These are phyloP conservation scores for Oenanthe sinensis DNA, from an alignment of 129 eudicot species.

Conservation along the genomic window DNA sequence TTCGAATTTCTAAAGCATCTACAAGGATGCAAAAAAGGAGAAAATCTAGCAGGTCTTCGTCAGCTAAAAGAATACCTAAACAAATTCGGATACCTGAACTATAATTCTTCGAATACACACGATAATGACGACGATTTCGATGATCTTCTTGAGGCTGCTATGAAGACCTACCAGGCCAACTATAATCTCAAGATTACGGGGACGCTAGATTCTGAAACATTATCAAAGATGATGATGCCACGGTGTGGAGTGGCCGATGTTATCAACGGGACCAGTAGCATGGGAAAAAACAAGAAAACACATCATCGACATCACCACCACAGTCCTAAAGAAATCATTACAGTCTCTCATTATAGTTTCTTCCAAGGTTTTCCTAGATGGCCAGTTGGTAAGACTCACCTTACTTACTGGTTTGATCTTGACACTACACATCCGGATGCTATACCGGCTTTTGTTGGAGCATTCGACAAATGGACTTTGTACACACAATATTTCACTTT, in stretches of 20 bases:
- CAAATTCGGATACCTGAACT: slow-evolving; percentile 17
- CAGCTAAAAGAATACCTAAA: slow-evolving; percentile 18
- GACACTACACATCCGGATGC: not conserved
- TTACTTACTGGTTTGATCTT: slow-evolving; percentile 4
- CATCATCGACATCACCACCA: not conserved
- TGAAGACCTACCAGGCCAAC: slow-evolving; percentile 21
- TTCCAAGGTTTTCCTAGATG: slow-evolving; percentile 12
- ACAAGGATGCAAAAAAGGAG: slow-evolving; percentile 20
- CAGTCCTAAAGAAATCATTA: not conserved
- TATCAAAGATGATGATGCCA: slow-evolving; percentile 15
- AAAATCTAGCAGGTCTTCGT: slow-evolving; percentile 6
- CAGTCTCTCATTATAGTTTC: slow-evolving; percentile 16
- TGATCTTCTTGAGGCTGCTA: slow-evolving; percentile 14
- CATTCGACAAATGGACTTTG: slow-evolving; percentile 20
- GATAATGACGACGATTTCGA: slow-evolving; percentile 9
- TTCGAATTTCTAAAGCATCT: slow-evolving; percentile 17
- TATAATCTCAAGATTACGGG: slow-evolving; percentile 21
- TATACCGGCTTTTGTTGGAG: slow-evolving; percentile 3
- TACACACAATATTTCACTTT: slow-evolving; percentile 16
- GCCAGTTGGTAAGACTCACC: slow-evolving; percentile 6
- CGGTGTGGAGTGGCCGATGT: slow-evolving; percentile 25
- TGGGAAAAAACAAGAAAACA: not conserved
- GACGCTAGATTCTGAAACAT: slow-evolving; percentile 11
- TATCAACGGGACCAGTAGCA: slow-evolving; percentile 12
- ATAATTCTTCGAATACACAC: not conserved